Conservation (phyloP, 441 rosid genomes). For the Biscutella auriculata region DNA sequence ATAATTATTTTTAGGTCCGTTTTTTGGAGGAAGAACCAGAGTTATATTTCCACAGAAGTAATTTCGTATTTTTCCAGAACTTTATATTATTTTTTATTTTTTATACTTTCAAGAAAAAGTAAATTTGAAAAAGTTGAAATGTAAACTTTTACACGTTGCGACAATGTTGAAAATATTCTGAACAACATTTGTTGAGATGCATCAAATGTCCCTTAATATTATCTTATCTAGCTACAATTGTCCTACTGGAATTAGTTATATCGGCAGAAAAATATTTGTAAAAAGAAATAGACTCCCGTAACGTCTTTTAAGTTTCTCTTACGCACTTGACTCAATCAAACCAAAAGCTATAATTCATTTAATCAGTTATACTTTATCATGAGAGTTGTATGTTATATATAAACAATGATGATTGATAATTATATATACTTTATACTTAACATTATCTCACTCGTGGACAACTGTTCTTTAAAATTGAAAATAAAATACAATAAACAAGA, state of each 20-base stretch:
- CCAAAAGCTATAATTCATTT: neutral
- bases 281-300: neutral
- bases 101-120: too few relatives aligned
- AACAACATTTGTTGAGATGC: too few relatives aligned
- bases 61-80: too few relatives aligned
- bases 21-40: too few relatives aligned
- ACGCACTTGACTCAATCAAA: neutral
- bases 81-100: too few relatives aligned
- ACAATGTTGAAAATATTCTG: too few relatives aligned
- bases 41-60: too few relatives aligned
- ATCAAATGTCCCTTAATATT: too few relatives aligned
- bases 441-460: conserved; percentile 21
- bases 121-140: too few relatives aligned
- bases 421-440: neutral
- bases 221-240: neutral
- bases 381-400: conserved; percentile 1
- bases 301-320: neutral
- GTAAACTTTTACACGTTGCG: too few relatives aligned
- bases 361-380: neutral
- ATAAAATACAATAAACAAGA: conserved; percentile 7
- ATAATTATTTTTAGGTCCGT: too few relatives aligned
- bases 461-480: conserved; percentile 7
- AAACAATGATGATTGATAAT: conserved; percentile 1
- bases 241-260: neutral
- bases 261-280: neutral